Base-by-base conservation (phyloP, 768 basidiomycete species). In the Dentipellis fragilis region DNA sequence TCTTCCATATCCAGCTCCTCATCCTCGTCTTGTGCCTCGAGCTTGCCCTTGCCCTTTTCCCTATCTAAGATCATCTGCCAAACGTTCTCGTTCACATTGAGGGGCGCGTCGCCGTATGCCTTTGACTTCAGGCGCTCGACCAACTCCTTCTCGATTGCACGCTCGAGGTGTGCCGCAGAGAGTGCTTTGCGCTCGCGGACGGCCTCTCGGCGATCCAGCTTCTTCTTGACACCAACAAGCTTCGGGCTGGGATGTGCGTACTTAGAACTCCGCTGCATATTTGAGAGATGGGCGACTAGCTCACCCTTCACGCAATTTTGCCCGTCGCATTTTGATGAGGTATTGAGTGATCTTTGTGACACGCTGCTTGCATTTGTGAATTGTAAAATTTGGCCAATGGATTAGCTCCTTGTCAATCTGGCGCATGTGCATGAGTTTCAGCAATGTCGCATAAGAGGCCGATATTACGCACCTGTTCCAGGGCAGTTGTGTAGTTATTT, bases 311-410 rank as follows among this genome's bases (percentile, higher is more conserved):
- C 87, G 83, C 55, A 94, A 75, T 62, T 89, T 89, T 58, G 95
- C 71, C 45, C 89, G 84, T 57, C 95, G 81, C 94, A 98, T 96
- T 76, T 96, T 94, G 70, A 98, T 97, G 60, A 99, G 81, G 67
- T 97, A 98, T 68, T 99, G 96, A 0, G 95, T 98, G 64, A 99
- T 97, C 75, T 98, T 99, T 10, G 96, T 99, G 34, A 97, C 79
- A 47, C 96, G 84, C 72, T 99, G 96, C 77, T 99, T 99, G 81
- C 96, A 98, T 73, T 97, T 98, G 75, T 97, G 96, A 54, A 93
- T 88, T 35, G 84, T 84, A 69, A 95, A 98, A 64, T 93, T 93
- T 4, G 96, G 95, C 96, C 96, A 98, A 68, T 97, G 92, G n/a
- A 93, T 79, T 58, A 98, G 80, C 66, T 98, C 92, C 53, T 77